Evolutionary conservation across 1,284 basidiomycete genomes (phyloP), one percentile per base, ranked within the genome.

Genomic region (Mycena sp.): DNA sequence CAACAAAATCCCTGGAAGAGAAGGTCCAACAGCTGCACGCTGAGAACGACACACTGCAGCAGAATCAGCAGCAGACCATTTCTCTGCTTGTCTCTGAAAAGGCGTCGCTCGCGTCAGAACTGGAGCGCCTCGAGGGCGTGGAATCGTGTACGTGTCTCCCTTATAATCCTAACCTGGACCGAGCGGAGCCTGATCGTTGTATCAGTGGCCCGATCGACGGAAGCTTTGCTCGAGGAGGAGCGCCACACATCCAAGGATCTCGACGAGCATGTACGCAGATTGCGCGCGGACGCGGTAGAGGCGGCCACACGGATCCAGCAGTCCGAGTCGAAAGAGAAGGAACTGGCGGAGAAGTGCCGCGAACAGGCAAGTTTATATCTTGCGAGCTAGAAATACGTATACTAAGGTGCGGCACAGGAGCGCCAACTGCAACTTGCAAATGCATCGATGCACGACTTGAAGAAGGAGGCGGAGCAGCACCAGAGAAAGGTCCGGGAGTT

Each of bases 41-140:
- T 4, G 80, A 79, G 58, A 77, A 73, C 43, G 76, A 76, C 55
- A 66, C 65, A 5, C 69, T 75, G 32, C 73, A 83, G 30, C 78
- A 84, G 69, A 89, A 83, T 68, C 87, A 88, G 67, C 85, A 85
- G 64, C 85, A 86, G 67, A 88, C 87, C 0, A 90, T 93, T 54
- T 80, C 87, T 35, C 72, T 88, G 25, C 79, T 93, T 6, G 90
- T 92, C 30, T 84, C 87, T 3, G 90, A 92, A 72, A 92, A 91
- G 74, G 83, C 85, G 12, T 81, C 84, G 10, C 77, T 92, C 32
- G 77, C 78, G 19, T 73, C 83, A 16, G 83, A 87, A 30, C 70
- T 89, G 30, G 82, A 87, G 66, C 81, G 81, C 48, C 67, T 86
- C 44, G 81, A 84, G 54, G 80, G 76, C 44, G 71, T 81, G 14